A percentile compares a stretch with the other conserved stretches of the same genome.
Conservation (phyloP, 371 early-diverging fungal genomes). For the Saksenaea oblongispora region DNA sequence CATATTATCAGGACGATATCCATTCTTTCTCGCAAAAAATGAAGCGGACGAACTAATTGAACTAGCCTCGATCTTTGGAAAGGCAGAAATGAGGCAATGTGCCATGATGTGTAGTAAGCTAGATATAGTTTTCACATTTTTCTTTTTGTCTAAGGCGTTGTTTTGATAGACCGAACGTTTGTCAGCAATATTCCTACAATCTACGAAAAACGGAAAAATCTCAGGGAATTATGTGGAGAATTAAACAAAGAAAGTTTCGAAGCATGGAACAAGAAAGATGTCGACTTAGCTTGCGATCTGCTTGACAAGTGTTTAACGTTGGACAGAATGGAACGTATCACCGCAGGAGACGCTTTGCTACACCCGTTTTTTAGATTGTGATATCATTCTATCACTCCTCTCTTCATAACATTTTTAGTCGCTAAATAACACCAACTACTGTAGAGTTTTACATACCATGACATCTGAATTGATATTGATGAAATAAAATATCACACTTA, state of each 20-base stretch:
- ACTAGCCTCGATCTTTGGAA: conserved; percentile 88
- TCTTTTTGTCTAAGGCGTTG: neutral
- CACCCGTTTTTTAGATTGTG: conserved; percentile 19
- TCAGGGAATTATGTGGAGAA: conserved; percentile 33
- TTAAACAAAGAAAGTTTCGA: conserved; percentile 28
- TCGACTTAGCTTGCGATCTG: conserved; percentile 13
- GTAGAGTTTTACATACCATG: too few species aligned
- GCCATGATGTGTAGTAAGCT: conserved; percentile 65
- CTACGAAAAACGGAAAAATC: conserved; percentile 37
- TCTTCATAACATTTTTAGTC: too few species aligned
- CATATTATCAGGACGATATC: conserved; percentile 84
- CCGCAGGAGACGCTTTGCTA: conserved; percentile 16
- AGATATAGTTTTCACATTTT: too few species aligned
- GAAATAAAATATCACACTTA: too few species aligned
- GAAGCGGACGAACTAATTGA: conserved; percentile 95
- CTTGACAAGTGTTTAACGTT: conserved; percentile 17
- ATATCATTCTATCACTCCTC: neutral
- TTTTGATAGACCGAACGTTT: conserved; percentile 56
- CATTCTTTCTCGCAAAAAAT: conserved; percentile 90
- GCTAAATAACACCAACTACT: too few species aligned
- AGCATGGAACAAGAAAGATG: conserved; percentile 6
- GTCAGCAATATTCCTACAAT: conserved; percentile 59
- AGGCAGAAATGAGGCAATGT: conserved; percentile 73
- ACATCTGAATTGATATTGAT: too few species aligned
- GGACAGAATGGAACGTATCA: conserved; percentile 19